A percentile compares a stretch with the other conserved stretches of the same genome.
Conservation (phyloP, 768 basidiomycete species). For the Leccinum barrowsii region DNA sequence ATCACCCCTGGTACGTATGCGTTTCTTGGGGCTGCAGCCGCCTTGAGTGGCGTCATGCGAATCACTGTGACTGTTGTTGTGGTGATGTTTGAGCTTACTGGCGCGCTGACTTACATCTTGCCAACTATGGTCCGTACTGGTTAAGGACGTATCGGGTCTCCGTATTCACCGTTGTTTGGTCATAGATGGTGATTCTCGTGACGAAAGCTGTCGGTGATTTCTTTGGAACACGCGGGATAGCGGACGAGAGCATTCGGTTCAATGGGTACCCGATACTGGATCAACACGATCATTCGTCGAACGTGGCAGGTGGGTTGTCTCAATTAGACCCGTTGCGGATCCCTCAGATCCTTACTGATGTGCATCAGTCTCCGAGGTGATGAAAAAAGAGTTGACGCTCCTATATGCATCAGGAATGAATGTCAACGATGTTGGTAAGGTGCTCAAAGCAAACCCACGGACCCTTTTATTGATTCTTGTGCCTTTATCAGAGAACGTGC, state of each 20-base stretch:
- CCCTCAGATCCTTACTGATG: conserved; percentile 1
- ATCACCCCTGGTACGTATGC: conserved; percentile 99
- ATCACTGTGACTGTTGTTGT: conserved; percentile 98
- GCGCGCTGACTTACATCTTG: conserved; percentile 93
- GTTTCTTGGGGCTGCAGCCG: conserved; percentile 94
- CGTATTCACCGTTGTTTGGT: conserved; percentile 11
- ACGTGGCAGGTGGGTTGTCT: conserved; percentile 71
- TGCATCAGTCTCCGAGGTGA: conserved; percentile 76
- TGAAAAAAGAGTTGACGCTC: conserved; percentile 77
- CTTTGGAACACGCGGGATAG: conserved; percentile 89
- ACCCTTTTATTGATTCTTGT: conserved; percentile 2
- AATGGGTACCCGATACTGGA: conserved; percentile 97
- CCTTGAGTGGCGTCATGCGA: conserved; percentile 93
- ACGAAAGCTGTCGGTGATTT: conserved; percentile 97
- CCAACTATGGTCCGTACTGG: conserved; percentile 82
- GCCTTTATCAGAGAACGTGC: conserved; percentile 53
- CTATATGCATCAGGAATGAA: conserved; percentile 73
- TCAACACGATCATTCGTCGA: conserved; percentile 90
- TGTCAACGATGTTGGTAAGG: conserved; percentile 76
- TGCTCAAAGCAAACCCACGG: background rate
- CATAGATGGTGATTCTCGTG: conserved; percentile 89
- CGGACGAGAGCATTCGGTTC: conserved; percentile 95
- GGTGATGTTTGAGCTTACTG: conserved; percentile 99
- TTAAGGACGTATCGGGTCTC: conserved; percentile 4
- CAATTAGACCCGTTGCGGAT: conserved; percentile 1